Percentiles rank a stretch among this genome's conserved stretches.
Conservation (phyloP, 805 yeast genomes). For the Brettanomyces bruxellensis region DNA sequence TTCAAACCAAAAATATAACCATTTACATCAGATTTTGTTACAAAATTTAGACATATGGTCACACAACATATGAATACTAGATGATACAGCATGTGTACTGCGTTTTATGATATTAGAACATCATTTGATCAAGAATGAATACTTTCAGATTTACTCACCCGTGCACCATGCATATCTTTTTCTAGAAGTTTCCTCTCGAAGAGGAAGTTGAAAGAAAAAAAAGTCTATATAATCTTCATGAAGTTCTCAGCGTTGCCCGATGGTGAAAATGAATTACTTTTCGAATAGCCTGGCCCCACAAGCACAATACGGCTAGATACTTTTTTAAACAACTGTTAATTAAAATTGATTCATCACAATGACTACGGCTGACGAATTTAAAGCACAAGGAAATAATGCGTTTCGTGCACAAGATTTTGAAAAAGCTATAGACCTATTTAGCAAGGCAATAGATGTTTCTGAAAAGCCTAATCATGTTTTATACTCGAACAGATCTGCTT, state of each 20-base stretch:
- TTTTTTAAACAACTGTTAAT: no score
- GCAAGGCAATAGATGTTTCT: constrained; percentile 81
- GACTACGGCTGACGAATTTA: constrained; percentile 59
- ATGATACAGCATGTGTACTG: no score
- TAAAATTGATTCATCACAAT: background rate
- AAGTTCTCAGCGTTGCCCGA: background rate
- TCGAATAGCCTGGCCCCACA: no score
- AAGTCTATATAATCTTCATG: background rate
- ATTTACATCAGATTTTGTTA: no score
- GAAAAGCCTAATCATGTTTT: constrained; percentile 81
- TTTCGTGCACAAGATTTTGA: constrained; percentile 80
- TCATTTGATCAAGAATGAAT: no score
- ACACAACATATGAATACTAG: no score
- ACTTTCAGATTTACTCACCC: no score
- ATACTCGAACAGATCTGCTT: constrained; percentile 89
- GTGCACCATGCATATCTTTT: background rate
- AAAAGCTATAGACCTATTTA: constrained; percentile 71
- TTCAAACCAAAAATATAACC: no score
- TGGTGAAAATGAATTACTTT: no score
- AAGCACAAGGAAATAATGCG: constrained; percentile 89
- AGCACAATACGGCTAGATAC: no score
- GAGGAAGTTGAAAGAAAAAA: background rate
- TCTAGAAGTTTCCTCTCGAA: background rate
- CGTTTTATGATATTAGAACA: no score
- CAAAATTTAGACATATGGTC: no score